A percentile compares a stretch with the other conserved stretches of the same genome.
Evolutionary conservation across 306 rosid genomes (phyloP).

Genomic region (Lathyrus oleraceus): DNA sequence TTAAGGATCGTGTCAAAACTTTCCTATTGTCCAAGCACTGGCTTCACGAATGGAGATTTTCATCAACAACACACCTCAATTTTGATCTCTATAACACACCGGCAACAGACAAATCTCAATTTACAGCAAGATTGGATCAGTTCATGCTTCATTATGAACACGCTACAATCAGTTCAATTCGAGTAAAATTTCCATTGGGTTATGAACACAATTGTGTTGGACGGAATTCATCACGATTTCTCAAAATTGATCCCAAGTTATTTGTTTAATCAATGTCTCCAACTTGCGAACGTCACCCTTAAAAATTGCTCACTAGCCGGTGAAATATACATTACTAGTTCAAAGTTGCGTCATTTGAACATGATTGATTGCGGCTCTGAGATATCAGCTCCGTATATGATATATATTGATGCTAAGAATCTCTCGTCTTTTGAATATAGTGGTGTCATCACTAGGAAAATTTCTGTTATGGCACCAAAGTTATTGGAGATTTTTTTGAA

Average conservation of each 20-base stretch:
- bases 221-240: not conserved
- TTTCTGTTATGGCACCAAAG: not conserved
- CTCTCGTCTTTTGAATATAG: not conserved
- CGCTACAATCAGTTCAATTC: too few species aligned
- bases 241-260: too few species aligned
- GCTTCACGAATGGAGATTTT: too few species aligned
- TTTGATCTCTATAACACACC: too few species aligned
- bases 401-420: not conserved
- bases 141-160: too few species aligned
- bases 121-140: too few species aligned
- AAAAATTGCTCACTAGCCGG: not conserved
- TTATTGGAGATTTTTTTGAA: too few species aligned
- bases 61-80: too few species aligned
- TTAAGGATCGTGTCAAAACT: too few species aligned
- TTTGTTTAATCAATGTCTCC: not conserved
- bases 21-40: too few species aligned
- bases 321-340: not conserved
- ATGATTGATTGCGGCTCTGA: not conserved
- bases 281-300: slow-evolving; percentile 5
- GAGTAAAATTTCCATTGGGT: too few species aligned
- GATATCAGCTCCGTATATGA: not conserved
- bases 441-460: not conserved
- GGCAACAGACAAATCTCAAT: too few species aligned
- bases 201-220: slow-evolving; percentile 5
- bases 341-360: not conserved